Evolutionary conservation across 352 stramenopile species (phyloP).

Genomic region (Phytophthora megakarya): DNA sequence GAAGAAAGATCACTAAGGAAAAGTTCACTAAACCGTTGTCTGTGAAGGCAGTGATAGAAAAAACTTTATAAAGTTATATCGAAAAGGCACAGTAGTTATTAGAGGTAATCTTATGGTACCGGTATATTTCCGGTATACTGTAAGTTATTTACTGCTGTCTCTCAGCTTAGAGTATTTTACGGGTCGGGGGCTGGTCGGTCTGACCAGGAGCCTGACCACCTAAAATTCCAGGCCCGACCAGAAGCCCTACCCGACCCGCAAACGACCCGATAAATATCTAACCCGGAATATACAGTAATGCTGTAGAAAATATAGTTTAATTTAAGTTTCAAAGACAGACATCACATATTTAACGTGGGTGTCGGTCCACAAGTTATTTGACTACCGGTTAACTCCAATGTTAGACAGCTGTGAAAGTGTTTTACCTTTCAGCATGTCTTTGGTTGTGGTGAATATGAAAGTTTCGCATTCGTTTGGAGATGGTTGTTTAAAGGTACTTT

Average conservation of each 20-base stretch:
- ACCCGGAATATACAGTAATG: too few relatives aligned
- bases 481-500: too few relatives aligned
- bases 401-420: too few relatives aligned
- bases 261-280: neutral
- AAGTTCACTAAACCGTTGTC: neutral
- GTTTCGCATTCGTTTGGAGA: too few relatives aligned
- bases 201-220: neutral
- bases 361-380: too few relatives aligned
- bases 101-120: neutral
- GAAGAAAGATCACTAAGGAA: neutral
- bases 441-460: too few relatives aligned
- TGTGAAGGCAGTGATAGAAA: neutral
- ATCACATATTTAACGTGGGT: too few relatives aligned
- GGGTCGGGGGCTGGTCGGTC: neutral
- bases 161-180: neutral
- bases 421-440: too few relatives aligned
- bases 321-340: too few relatives aligned
- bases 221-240: neutral
- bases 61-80: neutral
- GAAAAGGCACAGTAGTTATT: neutral
- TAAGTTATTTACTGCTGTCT: neutral
- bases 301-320: too few relatives aligned
- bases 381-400: too few relatives aligned
- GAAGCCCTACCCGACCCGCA: neutral
- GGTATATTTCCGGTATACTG: neutral